Percentiles rank a stretch among this genome's conserved stretches.
These are phyloP conservation scores for Ogataea henricii DNA, from an alignment of 805 yeast species.

Conservation along the genomic window DNA sequence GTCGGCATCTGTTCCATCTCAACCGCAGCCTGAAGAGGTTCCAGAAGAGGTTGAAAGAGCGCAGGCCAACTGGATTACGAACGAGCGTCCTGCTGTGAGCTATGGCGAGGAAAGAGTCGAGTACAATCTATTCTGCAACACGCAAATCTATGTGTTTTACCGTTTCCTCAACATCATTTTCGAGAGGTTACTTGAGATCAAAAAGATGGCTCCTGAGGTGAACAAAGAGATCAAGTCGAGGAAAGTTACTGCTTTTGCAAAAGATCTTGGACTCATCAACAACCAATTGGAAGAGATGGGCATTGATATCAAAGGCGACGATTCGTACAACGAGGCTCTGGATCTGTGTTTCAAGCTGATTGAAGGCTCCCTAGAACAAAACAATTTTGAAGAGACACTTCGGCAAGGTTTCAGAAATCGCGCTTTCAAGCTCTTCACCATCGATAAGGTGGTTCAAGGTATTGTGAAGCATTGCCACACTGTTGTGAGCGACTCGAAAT, in stretches of 20 bases:
- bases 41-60: slow-evolving; percentile 37
- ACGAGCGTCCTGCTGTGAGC: slow-evolving; percentile 28
- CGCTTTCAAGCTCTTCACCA: slow-evolving; percentile 89
- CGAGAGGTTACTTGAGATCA: slow-evolving; percentile 77
- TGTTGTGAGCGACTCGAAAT: slow-evolving; percentile 73
- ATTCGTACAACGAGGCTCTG: slow-evolving; percentile 79
- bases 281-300: slow-evolving; percentile 83
- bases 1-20: slow-evolving; percentile 10
- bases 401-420: slow-evolving; percentile 94
- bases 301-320: slow-evolving; percentile 64
- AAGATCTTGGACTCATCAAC: slow-evolving; percentile 78
- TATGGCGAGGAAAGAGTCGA: slow-evolving; percentile 46
- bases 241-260: slow-evolving; percentile 74
- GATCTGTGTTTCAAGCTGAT: slow-evolving; percentile 72
- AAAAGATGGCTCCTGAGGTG: slow-evolving; percentile 67
- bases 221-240: slow-evolving; percentile 69
- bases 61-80: slow-evolving; percentile 37
- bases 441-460: slow-evolving; percentile 88
- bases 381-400: slow-evolving; percentile 91
- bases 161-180: slow-evolving; percentile 82
- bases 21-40: slow-evolving; percentile 20
- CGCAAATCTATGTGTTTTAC: slow-evolving; percentile 85
- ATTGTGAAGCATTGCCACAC: slow-evolving; percentile 85
- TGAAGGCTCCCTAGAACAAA: slow-evolving; percentile 90
- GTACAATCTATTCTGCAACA: slow-evolving; percentile 83